These are phyloP conservation scores for Cucurbita maxima DNA, from an alignment of 306 rosid genomes.

Conservation along the genomic window DNA sequence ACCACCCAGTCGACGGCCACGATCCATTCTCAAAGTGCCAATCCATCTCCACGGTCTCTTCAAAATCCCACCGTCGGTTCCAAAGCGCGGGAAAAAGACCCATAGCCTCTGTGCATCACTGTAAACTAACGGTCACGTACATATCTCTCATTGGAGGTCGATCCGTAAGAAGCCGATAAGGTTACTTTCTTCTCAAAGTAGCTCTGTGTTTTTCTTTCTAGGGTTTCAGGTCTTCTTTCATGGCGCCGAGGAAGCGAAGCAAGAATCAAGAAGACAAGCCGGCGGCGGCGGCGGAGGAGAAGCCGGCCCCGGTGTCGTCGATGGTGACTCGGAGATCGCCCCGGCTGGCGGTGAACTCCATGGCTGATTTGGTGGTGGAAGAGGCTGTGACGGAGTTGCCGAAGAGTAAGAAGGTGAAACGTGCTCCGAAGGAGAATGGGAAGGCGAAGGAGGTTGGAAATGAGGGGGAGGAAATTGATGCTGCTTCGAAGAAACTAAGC, in stretches of 20 bases:
- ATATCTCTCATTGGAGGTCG: neutral
- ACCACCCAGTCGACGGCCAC: neutral
- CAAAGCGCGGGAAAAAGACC: slow-evolving; percentile 17
- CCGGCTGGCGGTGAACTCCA: slow-evolving; percentile 5
- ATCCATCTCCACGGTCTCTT: slow-evolving; percentile 14
- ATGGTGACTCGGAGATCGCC: slow-evolving; percentile 19
- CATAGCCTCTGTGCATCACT: neutral
- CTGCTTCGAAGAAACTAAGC: neutral
- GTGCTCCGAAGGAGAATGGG: neutral
- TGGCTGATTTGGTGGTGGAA: neutral
- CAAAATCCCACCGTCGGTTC: neutral
- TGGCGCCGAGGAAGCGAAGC: slow-evolving; percentile 32
- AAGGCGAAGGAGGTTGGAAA: neutral
- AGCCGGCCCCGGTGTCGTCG: neutral
- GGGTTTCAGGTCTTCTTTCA: neutral
- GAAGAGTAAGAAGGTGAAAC: slow-evolving; percentile 7
- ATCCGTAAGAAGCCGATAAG: neutral
- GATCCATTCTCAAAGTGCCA: neutral
- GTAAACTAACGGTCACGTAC: slow-evolving; percentile 1
- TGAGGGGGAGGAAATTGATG: neutral
- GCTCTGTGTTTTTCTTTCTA: neutral
- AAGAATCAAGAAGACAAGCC: slow-evolving; percentile 2
- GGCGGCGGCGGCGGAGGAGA: neutral
- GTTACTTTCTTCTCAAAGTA: neutral
- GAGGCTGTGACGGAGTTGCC: neutral